Percentiles rank a stretch among this genome's conserved stretches.
These are phyloP conservation scores for Parietichytrium sp. DNA, from an alignment of 108 stramenopile genomes.

Conservation along the genomic window DNA sequence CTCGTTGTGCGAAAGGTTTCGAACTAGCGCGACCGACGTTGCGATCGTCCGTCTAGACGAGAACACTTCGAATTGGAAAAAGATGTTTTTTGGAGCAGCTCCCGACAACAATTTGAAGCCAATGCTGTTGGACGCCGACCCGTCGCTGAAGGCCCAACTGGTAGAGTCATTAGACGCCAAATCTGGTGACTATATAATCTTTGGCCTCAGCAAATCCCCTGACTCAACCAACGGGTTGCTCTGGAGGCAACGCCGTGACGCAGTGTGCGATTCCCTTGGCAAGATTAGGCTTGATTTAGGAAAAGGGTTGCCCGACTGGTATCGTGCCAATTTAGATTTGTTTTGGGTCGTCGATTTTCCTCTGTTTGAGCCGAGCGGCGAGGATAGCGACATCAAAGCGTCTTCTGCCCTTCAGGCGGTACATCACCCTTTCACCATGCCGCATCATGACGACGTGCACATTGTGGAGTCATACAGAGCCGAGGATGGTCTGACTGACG, in stretches of 20 bases:
- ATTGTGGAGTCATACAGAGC: not conserved
- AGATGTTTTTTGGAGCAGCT: too few species aligned
- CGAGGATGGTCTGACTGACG: not conserved
- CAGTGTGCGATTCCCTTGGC: not conserved
- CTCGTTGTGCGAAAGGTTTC: too few species aligned
- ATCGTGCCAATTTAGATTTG: not conserved
- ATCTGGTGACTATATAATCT: not conserved
- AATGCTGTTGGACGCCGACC: too few species aligned
- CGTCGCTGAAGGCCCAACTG: not conserved
- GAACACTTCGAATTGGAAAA: too few species aligned
- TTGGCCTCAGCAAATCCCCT: not conserved
- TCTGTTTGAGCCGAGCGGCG: slow-evolving; percentile 18
- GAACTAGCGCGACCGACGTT: too few species aligned
- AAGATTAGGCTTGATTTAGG: not conserved
- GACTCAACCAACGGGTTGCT: not conserved
- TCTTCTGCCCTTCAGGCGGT: not conserved
- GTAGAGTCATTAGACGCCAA: not conserved
- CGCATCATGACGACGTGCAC: not conserved
- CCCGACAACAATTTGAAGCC: too few species aligned
- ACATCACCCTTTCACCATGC: slow-evolving; percentile 45
- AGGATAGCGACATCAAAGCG: not conserved
- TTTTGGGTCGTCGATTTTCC: slow-evolving; percentile 42
- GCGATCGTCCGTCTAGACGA: too few species aligned
- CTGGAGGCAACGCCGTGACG: too few species aligned
- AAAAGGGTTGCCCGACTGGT: not conserved